These are phyloP conservation scores for Phaeodactylum tricornutum DNA, from an alignment of 108 stramenopile genomes.

Conservation along the genomic window DNA sequence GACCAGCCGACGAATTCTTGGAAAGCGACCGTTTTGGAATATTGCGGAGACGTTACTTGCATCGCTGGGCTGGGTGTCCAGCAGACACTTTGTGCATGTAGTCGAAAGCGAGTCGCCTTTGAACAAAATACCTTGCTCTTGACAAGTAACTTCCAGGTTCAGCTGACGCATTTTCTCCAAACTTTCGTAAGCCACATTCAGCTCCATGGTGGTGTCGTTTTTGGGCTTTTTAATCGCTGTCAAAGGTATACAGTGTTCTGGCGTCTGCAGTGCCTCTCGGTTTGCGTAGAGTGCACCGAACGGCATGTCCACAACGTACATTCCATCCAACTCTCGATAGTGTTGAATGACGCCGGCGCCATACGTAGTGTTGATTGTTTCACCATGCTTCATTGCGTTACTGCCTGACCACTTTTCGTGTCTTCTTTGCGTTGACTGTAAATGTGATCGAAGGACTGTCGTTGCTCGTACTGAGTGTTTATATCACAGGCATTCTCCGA, in stretches of 20 bases:
- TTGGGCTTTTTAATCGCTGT: neutral
- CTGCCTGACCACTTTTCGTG: no score
- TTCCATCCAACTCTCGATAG: slow-evolving; percentile 18
- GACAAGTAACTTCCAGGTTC: slow-evolving; percentile 54
- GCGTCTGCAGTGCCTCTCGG: neutral
- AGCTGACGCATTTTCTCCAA: slow-evolving; percentile 45
- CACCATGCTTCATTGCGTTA: slow-evolving; percentile 7
- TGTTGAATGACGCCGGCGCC: slow-evolving; percentile 17
- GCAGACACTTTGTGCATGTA: neutral
- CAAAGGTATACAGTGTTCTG: neutral
- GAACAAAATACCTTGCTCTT: neutral
- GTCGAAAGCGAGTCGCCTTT: neutral
- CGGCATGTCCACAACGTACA: slow-evolving; percentile 17
- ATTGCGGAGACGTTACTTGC: neutral
- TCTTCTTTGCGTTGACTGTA: no score
- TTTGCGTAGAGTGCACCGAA: slow-evolving; percentile 1
- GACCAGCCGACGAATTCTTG: slow-evolving; percentile 31
- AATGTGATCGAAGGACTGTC: no score
- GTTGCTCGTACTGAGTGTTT: no score
- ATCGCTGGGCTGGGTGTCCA: neutral
- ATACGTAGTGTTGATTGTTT: slow-evolving; percentile 19
- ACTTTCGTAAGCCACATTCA: slow-evolving; percentile 47
- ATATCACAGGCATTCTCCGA: no score
- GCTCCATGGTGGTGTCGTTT: slow-evolving; percentile 26
- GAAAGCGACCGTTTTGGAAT: slow-evolving; percentile 16